Conservation (phyloP, 2,329 filamentous ascomycete genomes). For the Colletotrichum paranaense region DNA sequence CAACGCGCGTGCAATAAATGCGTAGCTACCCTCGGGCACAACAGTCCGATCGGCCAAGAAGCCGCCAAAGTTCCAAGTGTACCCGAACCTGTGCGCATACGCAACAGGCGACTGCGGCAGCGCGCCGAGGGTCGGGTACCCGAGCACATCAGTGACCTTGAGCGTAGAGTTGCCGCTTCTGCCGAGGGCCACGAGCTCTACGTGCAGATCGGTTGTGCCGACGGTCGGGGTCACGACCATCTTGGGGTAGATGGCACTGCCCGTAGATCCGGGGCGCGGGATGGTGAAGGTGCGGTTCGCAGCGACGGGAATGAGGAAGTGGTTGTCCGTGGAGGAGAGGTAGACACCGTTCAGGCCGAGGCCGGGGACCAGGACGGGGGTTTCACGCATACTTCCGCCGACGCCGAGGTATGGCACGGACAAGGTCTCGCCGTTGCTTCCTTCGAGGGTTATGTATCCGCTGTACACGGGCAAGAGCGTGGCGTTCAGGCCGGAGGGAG, state of each 20-base stretch:
- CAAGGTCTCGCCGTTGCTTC: conserved; percentile 48
- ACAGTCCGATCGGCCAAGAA: conserved; percentile 38
- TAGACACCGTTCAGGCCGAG: conserved; percentile 29
- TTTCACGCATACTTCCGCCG: conserved; percentile 41
- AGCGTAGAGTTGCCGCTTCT: conserved; percentile 28
- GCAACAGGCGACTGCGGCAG: conserved; percentile 36
- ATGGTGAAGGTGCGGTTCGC: conserved; percentile 41
- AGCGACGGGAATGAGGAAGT: conserved; percentile 31
- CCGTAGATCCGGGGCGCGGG: conserved; percentile 30
- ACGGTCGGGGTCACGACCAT: conserved; percentile 23
- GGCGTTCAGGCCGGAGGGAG: conserved; percentile 42
- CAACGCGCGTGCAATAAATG: conserved; percentile 39
- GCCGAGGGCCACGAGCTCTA: conserved; percentile 38
- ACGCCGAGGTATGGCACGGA: conserved; percentile 54
- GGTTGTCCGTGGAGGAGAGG: conserved; percentile 28
- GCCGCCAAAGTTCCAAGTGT: conserved; percentile 37
- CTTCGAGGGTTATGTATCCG: conserved; percentile 54
- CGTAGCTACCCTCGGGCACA: conserved; percentile 41
- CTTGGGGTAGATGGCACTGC: conserved; percentile 14
- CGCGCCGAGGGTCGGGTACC: conserved; percentile 38
- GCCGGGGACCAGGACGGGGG: conserved; percentile 29
- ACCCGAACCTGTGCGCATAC: conserved; percentile 21
- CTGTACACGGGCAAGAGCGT: conserved; percentile 53
- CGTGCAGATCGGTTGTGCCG: conserved; percentile 37
- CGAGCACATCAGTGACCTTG: conserved; percentile 33